phyloP scores from a whole-genome alignment of 176 grass and related monocot species.

The Oryza coarctata region DNA sequence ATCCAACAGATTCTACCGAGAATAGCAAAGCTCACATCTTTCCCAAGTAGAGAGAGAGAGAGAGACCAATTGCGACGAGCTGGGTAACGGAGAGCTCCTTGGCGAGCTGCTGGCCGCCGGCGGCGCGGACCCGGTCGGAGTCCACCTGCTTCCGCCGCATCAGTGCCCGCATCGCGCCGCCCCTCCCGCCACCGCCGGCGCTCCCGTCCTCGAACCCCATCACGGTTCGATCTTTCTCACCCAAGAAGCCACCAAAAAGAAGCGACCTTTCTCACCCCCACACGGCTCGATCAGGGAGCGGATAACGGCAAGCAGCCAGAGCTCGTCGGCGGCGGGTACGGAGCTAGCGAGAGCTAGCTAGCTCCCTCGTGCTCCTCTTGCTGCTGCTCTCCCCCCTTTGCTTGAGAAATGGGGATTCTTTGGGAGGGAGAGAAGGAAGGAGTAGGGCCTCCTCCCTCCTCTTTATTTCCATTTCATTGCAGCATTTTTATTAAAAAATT shows the following conservation, averaged over 20 bases:
- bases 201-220: constrained; percentile 10
- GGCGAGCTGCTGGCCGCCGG: constrained; percentile 59
- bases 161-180: constrained; percentile 44
- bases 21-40: not conserved
- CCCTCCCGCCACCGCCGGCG: constrained; percentile 7
- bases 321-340: not conserved
- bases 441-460: not conserved
- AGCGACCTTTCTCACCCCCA: not conserved
- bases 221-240: constrained; percentile 12
- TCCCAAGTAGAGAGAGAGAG: not conserved
- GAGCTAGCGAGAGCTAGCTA: not conserved
- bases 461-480: not conserved
- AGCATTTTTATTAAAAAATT: not conserved
- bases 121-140: constrained; percentile 59
- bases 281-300: not conserved
- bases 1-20: not conserved
- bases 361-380: not conserved
- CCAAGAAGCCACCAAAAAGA: not conserved
- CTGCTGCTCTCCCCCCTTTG: not conserved
- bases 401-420: constrained; percentile 10
- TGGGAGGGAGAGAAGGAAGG: not conserved
- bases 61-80: constrained; percentile 71
- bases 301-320: not conserved
- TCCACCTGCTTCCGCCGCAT: constrained; percentile 95
- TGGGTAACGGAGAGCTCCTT: constrained; percentile 85